Evolutionary conservation across 1,284 basidiomycete genomes (phyloP).

Genomic region (Puccinia horiana): DNA sequence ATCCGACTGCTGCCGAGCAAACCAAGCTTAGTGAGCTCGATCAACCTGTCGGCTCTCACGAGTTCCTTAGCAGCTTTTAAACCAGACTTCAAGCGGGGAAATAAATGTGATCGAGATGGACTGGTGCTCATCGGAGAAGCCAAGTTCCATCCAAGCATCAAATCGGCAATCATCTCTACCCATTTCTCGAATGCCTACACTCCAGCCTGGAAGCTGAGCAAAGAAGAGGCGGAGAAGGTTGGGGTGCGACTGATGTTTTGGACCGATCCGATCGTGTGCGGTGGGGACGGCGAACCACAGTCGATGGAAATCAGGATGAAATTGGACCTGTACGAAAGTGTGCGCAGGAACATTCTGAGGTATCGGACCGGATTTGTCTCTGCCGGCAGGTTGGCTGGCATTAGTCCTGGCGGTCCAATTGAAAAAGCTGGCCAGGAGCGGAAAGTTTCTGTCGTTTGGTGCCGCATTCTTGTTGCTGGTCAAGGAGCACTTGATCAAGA

Average conservation of each 20-base stretch:
- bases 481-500: not conserved
- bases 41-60: constrained; percentile 42
- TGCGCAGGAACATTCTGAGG: constrained; percentile 71
- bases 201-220: constrained; percentile 11
- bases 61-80: constrained; percentile 36
- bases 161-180: constrained; percentile 52
- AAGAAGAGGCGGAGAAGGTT: constrained; percentile 7
- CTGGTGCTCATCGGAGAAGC: constrained; percentile 51
- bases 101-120: constrained; percentile 11
- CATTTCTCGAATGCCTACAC: constrained; percentile 54
- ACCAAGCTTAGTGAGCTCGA: constrained; percentile 50
- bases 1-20: not conserved
- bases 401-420: constrained; percentile 60
- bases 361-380: constrained; percentile 71
- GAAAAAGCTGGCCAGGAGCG: not conserved
- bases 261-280: constrained; percentile 53
- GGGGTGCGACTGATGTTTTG: constrained; percentile 52
- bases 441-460: constrained; percentile 22
- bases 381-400: constrained; percentile 69
- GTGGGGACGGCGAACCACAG: constrained; percentile 58
- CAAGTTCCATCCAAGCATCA: constrained; percentile 53
- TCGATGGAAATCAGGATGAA: constrained; percentile 62
- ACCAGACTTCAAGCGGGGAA: not conserved
- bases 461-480: not conserved
- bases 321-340: constrained; percentile 69